phyloP scores from a whole-genome alignment of 345 rosid species.

The Abelmoschus esculentus region DNA sequence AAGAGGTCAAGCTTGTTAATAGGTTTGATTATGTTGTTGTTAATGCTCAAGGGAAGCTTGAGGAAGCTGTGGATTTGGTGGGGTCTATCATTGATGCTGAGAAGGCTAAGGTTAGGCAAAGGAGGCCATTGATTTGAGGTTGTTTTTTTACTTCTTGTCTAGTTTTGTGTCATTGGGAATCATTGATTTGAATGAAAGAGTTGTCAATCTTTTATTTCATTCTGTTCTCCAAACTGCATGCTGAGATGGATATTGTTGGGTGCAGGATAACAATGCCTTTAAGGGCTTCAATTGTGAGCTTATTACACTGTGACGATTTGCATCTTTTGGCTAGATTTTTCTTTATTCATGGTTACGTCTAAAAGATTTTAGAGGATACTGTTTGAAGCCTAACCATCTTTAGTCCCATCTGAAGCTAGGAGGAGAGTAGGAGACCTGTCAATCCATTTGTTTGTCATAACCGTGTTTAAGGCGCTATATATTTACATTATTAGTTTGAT shows the following conservation, averaged over 20 bases:
- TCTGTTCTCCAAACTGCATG: neutral
- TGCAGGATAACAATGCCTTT: neutral
- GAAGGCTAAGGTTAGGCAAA: constrained; percentile 77
- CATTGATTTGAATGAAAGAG: neutral
- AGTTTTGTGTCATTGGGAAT: neutral
- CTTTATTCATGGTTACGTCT: neutral
- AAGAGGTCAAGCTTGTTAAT: constrained; percentile 61
- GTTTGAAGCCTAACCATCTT: neutral
- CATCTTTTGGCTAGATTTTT: neutral
- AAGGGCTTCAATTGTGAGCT: neutral
- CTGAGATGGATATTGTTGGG: neutral
- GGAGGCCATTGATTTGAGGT: constrained; percentile 47
- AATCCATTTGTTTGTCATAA: neutral
- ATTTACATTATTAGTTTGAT: neutral
- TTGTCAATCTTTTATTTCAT: neutral
- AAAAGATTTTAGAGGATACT: neutral
- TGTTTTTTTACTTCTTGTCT: neutral
- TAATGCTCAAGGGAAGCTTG: constrained; percentile 74
- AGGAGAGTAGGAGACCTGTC: neutral
- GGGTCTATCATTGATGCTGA: constrained; percentile 84
- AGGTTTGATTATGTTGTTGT: constrained; percentile 78
- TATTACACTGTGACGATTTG: neutral
- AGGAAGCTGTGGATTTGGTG: constrained; percentile 53
- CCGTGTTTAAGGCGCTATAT: neutral
- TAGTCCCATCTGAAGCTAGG: neutral